Evolutionary conservation across 179 eudicot species (phyloP), one percentile per base, ranked within the genome.

Genomic region (Gypsophila paniculata): DNA sequence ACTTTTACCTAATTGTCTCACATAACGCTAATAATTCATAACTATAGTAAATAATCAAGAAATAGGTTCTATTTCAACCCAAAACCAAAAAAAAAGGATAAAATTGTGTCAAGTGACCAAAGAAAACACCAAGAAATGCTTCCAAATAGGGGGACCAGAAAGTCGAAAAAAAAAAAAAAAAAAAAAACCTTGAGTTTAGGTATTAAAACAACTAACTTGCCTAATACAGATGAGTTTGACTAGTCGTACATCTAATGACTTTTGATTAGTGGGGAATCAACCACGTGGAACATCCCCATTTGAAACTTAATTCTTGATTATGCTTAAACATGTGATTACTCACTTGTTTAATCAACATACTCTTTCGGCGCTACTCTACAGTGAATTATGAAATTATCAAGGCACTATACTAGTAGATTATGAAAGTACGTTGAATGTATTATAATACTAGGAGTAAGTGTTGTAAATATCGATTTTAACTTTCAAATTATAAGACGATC

Each of bases 241-340:
- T 61, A 32, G 81, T 78, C 82, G 26, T 75, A 48, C 74, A 17
- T 64, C 49, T 65, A 58, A 58, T 12, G 38, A 49, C 22, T 38
- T 59, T 67, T 10, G 26, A 42, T 73, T 68, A 52, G 4, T 19
- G 22, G 29, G 61, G 69, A 73, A 68, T 73, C 70, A 65, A 8
- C 66, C 66, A 77, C 77, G 74, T 73, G 80, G 73, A 69, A 21
- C 10, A 39, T 68, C 51, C 63, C 70, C 57, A 68, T 72, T 77
- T 18, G 73, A 21, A 15, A 23, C n/a, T 22, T 48, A 10, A 26
- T 48, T 29, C 21, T 51, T 61, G 39, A n/a, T 57, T 48, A 51
- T 39, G 71, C 10, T 74, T 68, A 78, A 65, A 70, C 74, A 73
- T 69, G 74, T 65, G 64, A 74, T 73, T 64, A 65, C 44, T 70